These are phyloP conservation scores for Draba incana DNA, from an alignment of 345 rosid genomes.

Conservation along the genomic window DNA sequence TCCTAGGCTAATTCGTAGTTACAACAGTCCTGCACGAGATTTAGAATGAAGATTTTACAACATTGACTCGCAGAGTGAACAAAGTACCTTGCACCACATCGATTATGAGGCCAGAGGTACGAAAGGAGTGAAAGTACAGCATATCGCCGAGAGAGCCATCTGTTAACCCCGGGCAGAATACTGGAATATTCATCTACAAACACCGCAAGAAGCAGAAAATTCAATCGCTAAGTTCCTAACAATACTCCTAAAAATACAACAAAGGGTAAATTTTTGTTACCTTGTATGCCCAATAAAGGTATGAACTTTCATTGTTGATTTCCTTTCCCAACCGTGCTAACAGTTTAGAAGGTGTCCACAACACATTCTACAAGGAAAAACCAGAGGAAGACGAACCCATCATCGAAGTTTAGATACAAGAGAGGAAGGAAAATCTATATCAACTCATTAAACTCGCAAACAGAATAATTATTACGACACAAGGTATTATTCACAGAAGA, in stretches of 20 bases:
- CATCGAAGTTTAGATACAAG: not conserved
- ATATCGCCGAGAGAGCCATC: slow-evolving; percentile 98
- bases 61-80: not conserved
- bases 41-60: not conserved
- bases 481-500: not conserved
- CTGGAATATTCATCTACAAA: slow-evolving; percentile 86
- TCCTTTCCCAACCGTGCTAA: slow-evolving; percentile 86
- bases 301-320: slow-evolving; percentile 80
- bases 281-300: slow-evolving; percentile 96
- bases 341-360: slow-evolving; percentile 91
- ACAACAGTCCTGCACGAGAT: slow-evolving; percentile 7
- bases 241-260: not conserved
- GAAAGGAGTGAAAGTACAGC: slow-evolving; percentile 86
- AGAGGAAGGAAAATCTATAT: slow-evolving; percentile 8
- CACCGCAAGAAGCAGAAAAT: not conserved
- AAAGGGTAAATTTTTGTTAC: slow-evolving; percentile 35
- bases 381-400: not conserved
- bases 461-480: too few species aligned
- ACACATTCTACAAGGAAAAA: slow-evolving; percentile 51
- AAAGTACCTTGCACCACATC: slow-evolving; percentile 73
- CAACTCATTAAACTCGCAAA: not conserved
- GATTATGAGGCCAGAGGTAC: slow-evolving; percentile 59
- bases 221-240: not conserved
- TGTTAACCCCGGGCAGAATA: slow-evolving; percentile 88
- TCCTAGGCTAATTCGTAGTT: not conserved